A percentile compares a stretch with the other conserved stretches of the same genome.
phyloP scores from a whole-genome alignment of 2,329 filamentous ascomycete genomes.

The Hymenoscyphus salicellus region DNA sequence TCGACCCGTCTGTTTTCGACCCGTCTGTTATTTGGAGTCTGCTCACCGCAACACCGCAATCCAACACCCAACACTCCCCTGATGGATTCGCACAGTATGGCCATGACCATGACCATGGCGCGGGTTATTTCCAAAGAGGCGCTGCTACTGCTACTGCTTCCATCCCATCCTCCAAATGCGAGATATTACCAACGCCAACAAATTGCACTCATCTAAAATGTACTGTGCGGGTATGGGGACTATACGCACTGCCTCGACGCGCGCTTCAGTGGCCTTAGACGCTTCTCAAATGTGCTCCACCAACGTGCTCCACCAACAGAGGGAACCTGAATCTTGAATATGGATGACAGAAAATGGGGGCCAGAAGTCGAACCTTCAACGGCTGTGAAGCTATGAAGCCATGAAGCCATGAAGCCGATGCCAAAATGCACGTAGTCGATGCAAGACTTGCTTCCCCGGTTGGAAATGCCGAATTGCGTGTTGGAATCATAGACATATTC shows the following conservation, averaged over 20 bases:
- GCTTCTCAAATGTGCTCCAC: not conserved
- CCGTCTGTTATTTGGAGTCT: not conserved
- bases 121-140: not conserved
- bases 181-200: not conserved
- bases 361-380: not conserved
- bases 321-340: not conserved
- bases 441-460: not conserved
- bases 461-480: not conserved
- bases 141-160: not conserved
- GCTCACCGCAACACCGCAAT: not conserved
- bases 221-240: too few species aligned
- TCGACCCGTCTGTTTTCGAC: too few species aligned
- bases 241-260: not conserved
- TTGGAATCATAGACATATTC: not conserved
- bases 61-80: not conserved
- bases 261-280: not conserved
- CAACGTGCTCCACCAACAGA: too few species aligned
- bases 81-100: not conserved
- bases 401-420: not conserved
- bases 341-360: not conserved
- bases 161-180: not conserved
- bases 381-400: not conserved
- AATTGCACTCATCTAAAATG: not conserved
- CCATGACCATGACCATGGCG: too few species aligned
- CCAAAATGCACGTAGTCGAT: not conserved